Percentiles rank a stretch among this genome's conserved stretches.
These are phyloP conservation scores for Podosphaera leucotricha DNA, from an alignment of 2,329 filamentous ascomycete species.

Conservation along the genomic window DNA sequence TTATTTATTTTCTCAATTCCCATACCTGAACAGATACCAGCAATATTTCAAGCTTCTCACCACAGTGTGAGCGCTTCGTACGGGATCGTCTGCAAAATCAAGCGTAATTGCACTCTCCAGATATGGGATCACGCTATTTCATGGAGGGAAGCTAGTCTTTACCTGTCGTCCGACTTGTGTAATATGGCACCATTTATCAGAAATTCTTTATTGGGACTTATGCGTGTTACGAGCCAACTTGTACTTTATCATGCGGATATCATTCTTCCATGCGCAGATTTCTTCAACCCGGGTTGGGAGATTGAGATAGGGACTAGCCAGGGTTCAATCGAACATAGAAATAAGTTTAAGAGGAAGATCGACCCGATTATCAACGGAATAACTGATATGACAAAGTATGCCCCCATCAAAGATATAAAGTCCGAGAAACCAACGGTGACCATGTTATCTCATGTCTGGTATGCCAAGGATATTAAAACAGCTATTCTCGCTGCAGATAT, in stretches of 20 bases:
- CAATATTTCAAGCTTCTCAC: conserved; percentile 39
- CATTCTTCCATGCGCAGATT: conserved; percentile 30
- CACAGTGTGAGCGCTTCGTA: conserved; percentile 37
- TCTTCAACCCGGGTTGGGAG: conserved; percentile 42
- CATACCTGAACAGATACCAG: conserved; percentile 21
- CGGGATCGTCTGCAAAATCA: conserved; percentile 36
- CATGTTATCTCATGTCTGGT: conserved; percentile 37
- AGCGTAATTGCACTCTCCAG: conserved; percentile 32
- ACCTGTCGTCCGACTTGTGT: conserved; percentile 13
- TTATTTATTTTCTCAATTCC: conserved; percentile 25
- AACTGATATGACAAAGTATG: conserved; percentile 31
- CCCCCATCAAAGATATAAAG: conserved; percentile 33
- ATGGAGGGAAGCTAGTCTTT: conserved; percentile 25
- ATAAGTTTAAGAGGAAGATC: conserved; percentile 29
- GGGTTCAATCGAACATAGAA: conserved; percentile 30
- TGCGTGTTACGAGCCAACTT: conserved; percentile 10
- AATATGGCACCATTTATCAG: conserved; percentile 10
- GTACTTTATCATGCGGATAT: conserved; percentile 30
- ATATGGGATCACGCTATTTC: conserved; percentile 42
- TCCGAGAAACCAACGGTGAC: conserved; percentile 35
- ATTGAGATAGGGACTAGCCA: conserved; percentile 34
- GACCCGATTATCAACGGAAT: conserved; percentile 43
- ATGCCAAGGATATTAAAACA: conserved; percentile 36
- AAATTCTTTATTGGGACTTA: conserved; percentile 11
- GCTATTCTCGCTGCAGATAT: conserved; percentile 39